Evolutionary conservation across 2,329 filamentous ascomycete genomes (phyloP).

Genomic region (Ophiostoma quercus): DNA sequence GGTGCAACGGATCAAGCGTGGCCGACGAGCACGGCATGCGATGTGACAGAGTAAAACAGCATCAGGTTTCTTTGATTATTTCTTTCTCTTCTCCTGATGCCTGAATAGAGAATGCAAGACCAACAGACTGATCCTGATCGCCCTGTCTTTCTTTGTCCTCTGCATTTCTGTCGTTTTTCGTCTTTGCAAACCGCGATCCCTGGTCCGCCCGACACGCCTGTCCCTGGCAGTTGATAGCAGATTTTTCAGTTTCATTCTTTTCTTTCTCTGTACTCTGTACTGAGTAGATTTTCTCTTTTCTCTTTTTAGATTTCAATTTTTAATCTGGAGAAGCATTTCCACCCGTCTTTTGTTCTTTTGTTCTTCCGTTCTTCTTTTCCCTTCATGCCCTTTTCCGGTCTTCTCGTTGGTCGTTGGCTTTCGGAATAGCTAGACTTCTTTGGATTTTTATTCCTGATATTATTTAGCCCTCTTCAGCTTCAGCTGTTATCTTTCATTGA

Average conservation of each 20-base stretch:
- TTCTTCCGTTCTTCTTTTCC: background rate
- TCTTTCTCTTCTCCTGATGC: too few species aligned
- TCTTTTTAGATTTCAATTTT: background rate
- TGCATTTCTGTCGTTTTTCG: slow-evolving; percentile 12
- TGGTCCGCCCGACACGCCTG: background rate
- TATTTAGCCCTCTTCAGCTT: slow-evolving; percentile 3
- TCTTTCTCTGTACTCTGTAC: too few species aligned
- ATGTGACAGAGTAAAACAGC: slow-evolving; percentile 5
- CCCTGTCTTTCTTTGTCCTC: background rate
- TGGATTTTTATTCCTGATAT: background rate
- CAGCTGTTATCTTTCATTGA: background rate
- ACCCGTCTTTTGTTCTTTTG: background rate
- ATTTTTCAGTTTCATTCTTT: background rate
- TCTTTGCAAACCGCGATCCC: slow-evolving; percentile 2
- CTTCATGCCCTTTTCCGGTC: background rate
- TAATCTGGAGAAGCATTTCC: background rate
- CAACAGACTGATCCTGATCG: background rate
- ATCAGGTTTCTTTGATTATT: background rate
- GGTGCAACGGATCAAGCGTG: background rate
- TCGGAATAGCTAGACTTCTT: background rate
- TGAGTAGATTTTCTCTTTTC: background rate
- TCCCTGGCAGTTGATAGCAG: background rate
- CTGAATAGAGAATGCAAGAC: too few species aligned
- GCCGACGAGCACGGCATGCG: slow-evolving; percentile 3
- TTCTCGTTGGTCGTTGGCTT: background rate